A percentile compares a stretch with the other conserved stretches of the same genome.
phyloP scores from a whole-genome alignment of 2,329 filamentous ascomycete genomes.

The Phialophora macrospora region DNA sequence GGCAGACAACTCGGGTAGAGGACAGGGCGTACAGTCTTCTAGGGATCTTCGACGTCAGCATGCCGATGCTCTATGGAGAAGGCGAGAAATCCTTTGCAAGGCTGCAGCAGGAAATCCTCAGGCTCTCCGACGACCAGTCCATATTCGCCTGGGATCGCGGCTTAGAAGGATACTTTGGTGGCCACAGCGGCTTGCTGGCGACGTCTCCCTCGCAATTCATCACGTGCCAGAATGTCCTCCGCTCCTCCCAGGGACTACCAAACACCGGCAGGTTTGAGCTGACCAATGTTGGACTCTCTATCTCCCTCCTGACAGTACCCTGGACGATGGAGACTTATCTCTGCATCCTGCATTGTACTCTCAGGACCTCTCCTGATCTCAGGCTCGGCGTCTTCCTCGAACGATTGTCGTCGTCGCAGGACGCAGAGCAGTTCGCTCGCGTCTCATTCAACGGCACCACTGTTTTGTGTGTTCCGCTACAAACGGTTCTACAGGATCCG shows the following conservation, averaged over 20 bases:
- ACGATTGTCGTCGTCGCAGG: conserved; percentile 40
- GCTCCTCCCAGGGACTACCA: conserved; percentile 13
- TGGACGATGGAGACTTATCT: conserved; percentile 35
- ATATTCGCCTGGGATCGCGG: conserved; percentile 38
- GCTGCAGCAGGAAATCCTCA: conserved; percentile 40
- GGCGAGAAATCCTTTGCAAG: conserved; percentile 38
- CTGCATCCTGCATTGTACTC: conserved; percentile 27
- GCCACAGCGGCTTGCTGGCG: conserved; percentile 27
- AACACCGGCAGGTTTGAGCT: conserved; percentile 27
- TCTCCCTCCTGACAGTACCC: conserved; percentile 28
- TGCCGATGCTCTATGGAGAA: conserved; percentile 41
- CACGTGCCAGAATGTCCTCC: conserved; percentile 24
- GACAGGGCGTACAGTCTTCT: conserved; percentile 40
- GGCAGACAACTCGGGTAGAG: conserved; percentile 36
- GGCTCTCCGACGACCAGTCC: conserved; percentile 32
- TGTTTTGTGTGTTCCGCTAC: conserved; percentile 21
- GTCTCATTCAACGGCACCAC: conserved; percentile 23
- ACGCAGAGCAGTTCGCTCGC: conserved; percentile 52
- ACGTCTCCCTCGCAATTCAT: conserved; percentile 26
- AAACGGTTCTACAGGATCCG: conserved; percentile 19
- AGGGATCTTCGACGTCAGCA: conserved; percentile 39
- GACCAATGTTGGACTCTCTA: conserved; percentile 33
- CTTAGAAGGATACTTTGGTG: conserved; percentile 14
- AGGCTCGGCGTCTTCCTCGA: conserved; percentile 32
- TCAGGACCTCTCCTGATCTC: conserved; percentile 9